Percentiles rank a stretch among this genome's conserved stretches.
Evolutionary conservation across 352 stramenopile genomes (phyloP).

Genomic region (Phytophthora boehmeriae): DNA sequence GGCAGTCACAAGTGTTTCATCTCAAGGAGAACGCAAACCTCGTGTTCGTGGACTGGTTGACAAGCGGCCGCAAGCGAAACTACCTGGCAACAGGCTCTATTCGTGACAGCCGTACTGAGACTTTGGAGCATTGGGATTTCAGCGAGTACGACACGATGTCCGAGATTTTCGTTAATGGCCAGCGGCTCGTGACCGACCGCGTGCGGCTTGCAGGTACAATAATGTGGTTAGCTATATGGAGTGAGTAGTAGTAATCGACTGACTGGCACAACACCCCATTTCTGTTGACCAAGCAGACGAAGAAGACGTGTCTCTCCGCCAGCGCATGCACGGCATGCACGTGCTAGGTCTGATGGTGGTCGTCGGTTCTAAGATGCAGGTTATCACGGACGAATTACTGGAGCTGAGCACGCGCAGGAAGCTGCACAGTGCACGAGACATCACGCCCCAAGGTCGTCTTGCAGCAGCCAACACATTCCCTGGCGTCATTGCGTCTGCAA

Average conservation of each 20-base stretch:
- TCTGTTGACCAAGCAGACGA: slow-evolving; percentile 51
- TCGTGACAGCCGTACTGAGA: slow-evolving; percentile 65
- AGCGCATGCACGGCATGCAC: slow-evolving; percentile 79
- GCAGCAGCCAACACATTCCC: slow-evolving; percentile 46
- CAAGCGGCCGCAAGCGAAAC: slow-evolving; percentile 83
- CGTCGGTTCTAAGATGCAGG: slow-evolving; percentile 56
- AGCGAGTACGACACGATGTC: slow-evolving; percentile 70
- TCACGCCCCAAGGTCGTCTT: slow-evolving; percentile 75
- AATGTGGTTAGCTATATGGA: not conserved
- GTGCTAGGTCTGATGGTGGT: slow-evolving; percentile 78
- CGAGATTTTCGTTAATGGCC: slow-evolving; percentile 61
- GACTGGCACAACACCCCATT: slow-evolving; percentile 1
- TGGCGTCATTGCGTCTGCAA: slow-evolving; percentile 75
- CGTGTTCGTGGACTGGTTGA: slow-evolving; percentile 87
- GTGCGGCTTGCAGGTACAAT: slow-evolving; percentile 62
- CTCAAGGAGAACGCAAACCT: slow-evolving; percentile 56
- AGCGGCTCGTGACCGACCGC: slow-evolving; percentile 68
- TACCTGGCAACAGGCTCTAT: slow-evolving; percentile 68
- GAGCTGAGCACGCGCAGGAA: slow-evolving; percentile 75
- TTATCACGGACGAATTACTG: slow-evolving; percentile 59
- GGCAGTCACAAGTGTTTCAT: slow-evolving; percentile 67
- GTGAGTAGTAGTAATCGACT: not conserved
- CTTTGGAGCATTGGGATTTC: slow-evolving; percentile 83
- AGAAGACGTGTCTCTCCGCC: slow-evolving; percentile 60
- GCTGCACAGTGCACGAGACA: slow-evolving; percentile 69